Evolutionary conservation across 257 asterid species (phyloP), one percentile per base, ranked within the genome.

Genomic region (Cordia subcordata): DNA sequence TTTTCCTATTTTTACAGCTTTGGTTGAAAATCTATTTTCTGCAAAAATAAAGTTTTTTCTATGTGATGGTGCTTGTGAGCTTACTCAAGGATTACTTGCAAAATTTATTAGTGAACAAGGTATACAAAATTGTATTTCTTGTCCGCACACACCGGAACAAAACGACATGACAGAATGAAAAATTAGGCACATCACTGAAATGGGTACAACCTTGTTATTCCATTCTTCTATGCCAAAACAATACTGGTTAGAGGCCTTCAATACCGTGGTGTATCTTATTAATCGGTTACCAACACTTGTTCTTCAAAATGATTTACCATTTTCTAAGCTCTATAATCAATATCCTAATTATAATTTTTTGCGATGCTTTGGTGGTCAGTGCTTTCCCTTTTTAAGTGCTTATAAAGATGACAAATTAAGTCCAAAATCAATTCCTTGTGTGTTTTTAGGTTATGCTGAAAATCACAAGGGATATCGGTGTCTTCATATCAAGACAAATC

Each of bases 241-340:
- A 1, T 53, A 12, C 40, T 59, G 56, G 62, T 45, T 18, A 5
- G 65, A 53, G 6, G 20, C 55, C 10, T 51, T 49, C 10, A 10
- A 12, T 0, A 32, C 20, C 2, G 23, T 9, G 0, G 14, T 22
- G 0, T 67, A 38, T 37, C 14, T 59, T 8, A 49, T 60, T 10
- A 67, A 67, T 42, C 23, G 56, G 14, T 4, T 67, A 1, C 72
- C 40, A 5, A 23, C 72, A 4, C 32, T 11, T 3, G 4, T 17
- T 1, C 14, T 59, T 5, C 4, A 58, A 4, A 4, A 59, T 59
- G 3, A 5, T 4, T 51, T 50, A 9, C 66, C 51, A 0, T 67
- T 37, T 23, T 35, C 3, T 27, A 27, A 59, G 18, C 10, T 8
- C 0, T 16, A 39, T 0, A 20, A 54, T 13, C 16, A 52, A 10